These are phyloP conservation scores for Leishmania major DNA, from an alignment of 208 protist species.

Conservation along the genomic window DNA sequence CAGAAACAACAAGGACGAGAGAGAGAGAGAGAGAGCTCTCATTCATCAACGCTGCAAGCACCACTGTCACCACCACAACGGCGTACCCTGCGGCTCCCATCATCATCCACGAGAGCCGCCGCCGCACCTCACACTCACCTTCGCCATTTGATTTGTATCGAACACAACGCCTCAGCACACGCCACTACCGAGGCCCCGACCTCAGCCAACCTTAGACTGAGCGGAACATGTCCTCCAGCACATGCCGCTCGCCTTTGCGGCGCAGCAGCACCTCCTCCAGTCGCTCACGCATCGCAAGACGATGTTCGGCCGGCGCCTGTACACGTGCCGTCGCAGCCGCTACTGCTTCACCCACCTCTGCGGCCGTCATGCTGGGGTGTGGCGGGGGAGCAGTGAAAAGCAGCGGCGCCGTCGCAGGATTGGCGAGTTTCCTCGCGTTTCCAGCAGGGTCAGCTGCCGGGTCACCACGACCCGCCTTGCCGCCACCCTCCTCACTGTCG, in stretches of 20 bases:
- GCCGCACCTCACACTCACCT: background rate
- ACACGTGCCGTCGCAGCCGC: background rate
- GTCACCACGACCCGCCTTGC: background rate
- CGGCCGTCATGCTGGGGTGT: background rate
- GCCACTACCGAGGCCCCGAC: background rate
- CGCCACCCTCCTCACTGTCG: background rate
- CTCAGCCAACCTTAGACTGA: slow-evolving; percentile 11
- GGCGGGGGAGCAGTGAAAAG: background rate
- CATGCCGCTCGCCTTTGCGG: slow-evolving; percentile 26
- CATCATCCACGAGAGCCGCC: background rate
- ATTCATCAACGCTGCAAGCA: background rate
- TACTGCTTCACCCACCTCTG: background rate
- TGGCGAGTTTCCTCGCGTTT: background rate
- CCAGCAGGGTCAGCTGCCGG: background rate
- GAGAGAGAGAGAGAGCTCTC: background rate
- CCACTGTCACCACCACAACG: background rate
- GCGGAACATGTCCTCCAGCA: slow-evolving; percentile 42
- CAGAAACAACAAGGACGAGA: too few relatives aligned
- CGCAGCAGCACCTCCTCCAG: slow-evolving; percentile 40
- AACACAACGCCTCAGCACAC: background rate
- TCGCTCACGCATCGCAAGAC: slow-evolving; percentile 30
- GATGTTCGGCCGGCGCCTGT: slow-evolving; percentile 17
- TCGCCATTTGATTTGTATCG: background rate
- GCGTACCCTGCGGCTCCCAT: background rate
- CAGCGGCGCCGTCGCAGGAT: background rate